Evolutionary conservation across 441 rosid genomes (phyloP).

Genomic region (Pelargonium myrrhifolium): DNA sequence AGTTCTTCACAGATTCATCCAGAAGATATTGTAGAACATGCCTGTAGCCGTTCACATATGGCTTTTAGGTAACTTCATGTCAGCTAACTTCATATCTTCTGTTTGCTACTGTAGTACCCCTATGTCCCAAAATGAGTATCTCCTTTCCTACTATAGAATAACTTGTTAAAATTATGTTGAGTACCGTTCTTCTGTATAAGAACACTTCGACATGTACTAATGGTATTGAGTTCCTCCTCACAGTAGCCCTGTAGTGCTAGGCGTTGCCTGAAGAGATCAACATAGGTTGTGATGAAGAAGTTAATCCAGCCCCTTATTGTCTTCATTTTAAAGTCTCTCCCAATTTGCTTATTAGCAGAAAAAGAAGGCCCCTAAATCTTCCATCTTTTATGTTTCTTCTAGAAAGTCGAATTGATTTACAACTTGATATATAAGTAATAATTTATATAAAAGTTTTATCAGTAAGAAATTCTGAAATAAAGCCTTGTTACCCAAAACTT

Average conservation of each 20-base stretch:
- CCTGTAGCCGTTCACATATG: constrained; percentile 29
- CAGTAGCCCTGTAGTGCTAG: too few relatives aligned
- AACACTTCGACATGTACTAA: too few relatives aligned
- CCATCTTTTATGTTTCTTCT: neutral
- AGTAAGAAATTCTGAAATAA: neutral
- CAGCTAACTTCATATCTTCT: neutral
- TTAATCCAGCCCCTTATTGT: too few relatives aligned
- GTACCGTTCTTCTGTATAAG: too few relatives aligned
- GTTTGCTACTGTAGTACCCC: neutral
- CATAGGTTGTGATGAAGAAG: too few relatives aligned
- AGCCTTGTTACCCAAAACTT: neutral
- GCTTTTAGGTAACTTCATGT: constrained; percentile 51
- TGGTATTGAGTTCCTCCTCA: too few relatives aligned
- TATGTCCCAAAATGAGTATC: too few relatives aligned
- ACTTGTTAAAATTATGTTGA: too few relatives aligned
- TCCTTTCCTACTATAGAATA: too few relatives aligned
- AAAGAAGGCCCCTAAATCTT: neutral
- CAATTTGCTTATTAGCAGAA: neutral
- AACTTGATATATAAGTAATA: neutral
- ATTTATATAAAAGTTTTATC: neutral
- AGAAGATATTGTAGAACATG: constrained; percentile 29
- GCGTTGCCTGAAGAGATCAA: too few relatives aligned
- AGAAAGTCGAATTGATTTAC: neutral
- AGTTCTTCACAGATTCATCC: too few relatives aligned
- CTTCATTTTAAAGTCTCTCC: neutral